These are phyloP conservation scores for Carex parvula DNA, from an alignment of 176 grass and related monocot genomes.

Conservation along the genomic window DNA sequence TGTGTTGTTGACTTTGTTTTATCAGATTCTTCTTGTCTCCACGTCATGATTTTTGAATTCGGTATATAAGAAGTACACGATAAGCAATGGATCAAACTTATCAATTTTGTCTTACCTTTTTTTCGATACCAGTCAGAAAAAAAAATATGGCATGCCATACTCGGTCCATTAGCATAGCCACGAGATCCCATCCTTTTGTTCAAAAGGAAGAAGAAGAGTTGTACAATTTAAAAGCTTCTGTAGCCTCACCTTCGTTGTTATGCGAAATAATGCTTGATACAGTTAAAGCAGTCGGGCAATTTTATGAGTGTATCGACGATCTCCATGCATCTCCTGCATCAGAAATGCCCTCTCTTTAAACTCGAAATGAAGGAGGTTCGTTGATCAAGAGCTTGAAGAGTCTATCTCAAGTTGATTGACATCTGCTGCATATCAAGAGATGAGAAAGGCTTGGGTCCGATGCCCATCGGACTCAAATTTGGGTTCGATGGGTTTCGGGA, in stretches of 20 bases:
- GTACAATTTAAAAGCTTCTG: constrained; percentile 9
- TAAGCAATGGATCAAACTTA: too few species aligned
- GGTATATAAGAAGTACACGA: neutral
- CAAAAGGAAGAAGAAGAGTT: constrained; percentile 18
- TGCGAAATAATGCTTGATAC: constrained; percentile 7
- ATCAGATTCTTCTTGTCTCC: constrained; percentile 6
- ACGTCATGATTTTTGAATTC: neutral
- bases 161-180: too few species aligned
- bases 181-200: neutral
- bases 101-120: too few species aligned
- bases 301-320: constrained; percentile 19
- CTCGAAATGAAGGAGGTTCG: constrained; percentile 11
- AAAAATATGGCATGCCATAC: too few species aligned
- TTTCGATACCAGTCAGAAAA: too few species aligned
- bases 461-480: too few species aligned
- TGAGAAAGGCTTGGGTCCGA: too few species aligned
- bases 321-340: constrained; percentile 32
- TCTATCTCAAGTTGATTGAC: too few species aligned
- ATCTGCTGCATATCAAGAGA: too few species aligned
- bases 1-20: neutral
- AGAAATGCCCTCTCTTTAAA: constrained; percentile 1
- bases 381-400: neutral
- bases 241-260: neutral
- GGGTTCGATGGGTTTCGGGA: too few species aligned
- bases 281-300: constrained; percentile 8